Percentiles rank a stretch among this genome's conserved stretches.
phyloP scores from a whole-genome alignment of 2,329 filamentous ascomycete genomes.

The Penicillium sumatraense region DNA sequence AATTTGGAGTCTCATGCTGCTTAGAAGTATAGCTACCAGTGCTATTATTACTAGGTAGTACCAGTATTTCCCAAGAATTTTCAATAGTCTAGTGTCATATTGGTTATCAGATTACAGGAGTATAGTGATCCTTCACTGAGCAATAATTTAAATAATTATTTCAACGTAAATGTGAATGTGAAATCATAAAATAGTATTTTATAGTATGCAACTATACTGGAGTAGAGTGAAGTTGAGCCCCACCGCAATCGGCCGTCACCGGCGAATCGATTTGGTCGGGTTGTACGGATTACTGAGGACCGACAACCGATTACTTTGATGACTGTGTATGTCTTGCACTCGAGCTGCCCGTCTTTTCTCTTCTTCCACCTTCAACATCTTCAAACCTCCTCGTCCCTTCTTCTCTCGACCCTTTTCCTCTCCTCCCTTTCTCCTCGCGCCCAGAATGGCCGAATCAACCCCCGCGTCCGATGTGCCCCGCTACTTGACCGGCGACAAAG shows the following conservation, averaged over 20 bases:
- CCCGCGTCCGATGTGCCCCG: slow-evolving; percentile 41
- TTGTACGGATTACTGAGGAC: slow-evolving; percentile 4
- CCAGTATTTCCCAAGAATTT: no score
- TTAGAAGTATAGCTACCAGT: no score
- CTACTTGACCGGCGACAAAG: slow-evolving; percentile 78
- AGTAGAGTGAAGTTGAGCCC: slow-evolving; percentile 3
- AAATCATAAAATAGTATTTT: no score
- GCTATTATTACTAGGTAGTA: no score
- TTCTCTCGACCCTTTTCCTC: not conserved
- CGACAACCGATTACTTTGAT: no score
- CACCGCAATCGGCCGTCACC: slow-evolving; percentile 23
- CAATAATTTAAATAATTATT: no score
- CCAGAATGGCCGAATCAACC: slow-evolving; percentile 20
- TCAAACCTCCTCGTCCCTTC: not conserved
- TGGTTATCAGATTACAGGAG: no score
- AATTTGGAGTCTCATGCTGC: no score
- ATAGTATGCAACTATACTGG: no score
- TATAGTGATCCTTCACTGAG: no score
- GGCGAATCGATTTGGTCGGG: slow-evolving; percentile 22
- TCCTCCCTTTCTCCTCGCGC: not conserved
- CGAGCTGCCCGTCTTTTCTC: not conserved
- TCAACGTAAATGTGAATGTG: no score
- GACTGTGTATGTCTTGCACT: not conserved
- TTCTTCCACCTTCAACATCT: not conserved
- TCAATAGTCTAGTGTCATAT: no score